Base-by-base conservation (phyloP, 2,329 filamentous ascomycete species). In the Sarocladiaceae sp. region DNA sequence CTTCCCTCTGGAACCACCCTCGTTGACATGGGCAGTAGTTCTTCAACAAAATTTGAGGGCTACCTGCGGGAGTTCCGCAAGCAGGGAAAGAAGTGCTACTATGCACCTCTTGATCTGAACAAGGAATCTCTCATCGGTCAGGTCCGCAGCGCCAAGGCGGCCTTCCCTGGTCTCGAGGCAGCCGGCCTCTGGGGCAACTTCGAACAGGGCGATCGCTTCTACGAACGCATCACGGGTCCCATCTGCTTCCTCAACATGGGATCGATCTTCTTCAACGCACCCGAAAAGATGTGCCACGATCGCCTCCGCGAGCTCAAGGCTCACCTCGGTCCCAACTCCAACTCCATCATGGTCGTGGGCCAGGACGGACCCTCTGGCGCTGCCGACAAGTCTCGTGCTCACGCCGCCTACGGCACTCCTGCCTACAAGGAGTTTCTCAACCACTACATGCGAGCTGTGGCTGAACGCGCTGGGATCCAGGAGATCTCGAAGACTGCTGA, bases 111-210 rank as follows among this genome's bases (percentile, higher is more conserved):
- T 9, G 55, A 55, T 7, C 40, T 57, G 2, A 41, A 32, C 11
- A 27, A 31, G 2, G 0, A 6, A 1, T 55, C 52, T 0, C 39
- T 57, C 0, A 5, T 2, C 0, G 27, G 21, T 0, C 53, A 57
- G 1, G n/a, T 57, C 24, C 10, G 34, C 11, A 45, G 42, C 4
- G 46, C 49, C 1, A 49, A 54, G 5, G n/a, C 34, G 0, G 23
- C 6, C 0, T 57, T 53, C 12, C 51, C 52, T 0, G 2, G n/a
- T 0, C 16, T 57, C 6, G 11, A 34, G 0, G 49, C 34, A 4
- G 21, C 50, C 19, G 55, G 51, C 0, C 41, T 57, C 1, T 55
- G 50, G 52, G 55, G 55, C 0, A 48, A 40, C 11, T 55, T 56
- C n/a, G 26, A 52, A 1, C 33, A 57, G 3, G 53, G 50, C 1